A percentile compares a stretch with the other conserved stretches of the same genome.
Conservation (phyloP, 2,329 filamentous ascomycete genomes). For the Curvularia spicifera region DNA sequence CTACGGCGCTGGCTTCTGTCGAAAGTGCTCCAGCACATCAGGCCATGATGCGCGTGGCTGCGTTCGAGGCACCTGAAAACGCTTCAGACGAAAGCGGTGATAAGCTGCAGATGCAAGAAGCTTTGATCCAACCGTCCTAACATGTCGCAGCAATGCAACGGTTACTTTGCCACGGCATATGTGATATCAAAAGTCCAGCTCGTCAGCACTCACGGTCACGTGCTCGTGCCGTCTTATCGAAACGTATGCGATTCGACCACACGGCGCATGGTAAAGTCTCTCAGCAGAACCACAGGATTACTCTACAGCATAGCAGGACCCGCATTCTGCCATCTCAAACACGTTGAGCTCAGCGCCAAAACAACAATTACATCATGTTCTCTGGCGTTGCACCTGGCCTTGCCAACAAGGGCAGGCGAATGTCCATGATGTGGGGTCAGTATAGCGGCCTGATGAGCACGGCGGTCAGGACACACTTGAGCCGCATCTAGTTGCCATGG, state of each 20-base stretch:
- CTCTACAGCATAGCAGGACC: background rate
- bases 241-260: background rate
- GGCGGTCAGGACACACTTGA: constrained; percentile 10
- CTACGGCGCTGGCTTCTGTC: background rate
- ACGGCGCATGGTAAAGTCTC: background rate
- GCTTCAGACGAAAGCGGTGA: background rate
- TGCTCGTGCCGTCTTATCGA: background rate
- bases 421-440: background rate
- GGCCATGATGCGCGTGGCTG: background rate
- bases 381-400: background rate
- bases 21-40: background rate
- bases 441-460: background rate
- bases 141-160: background rate
- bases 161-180: background rate
- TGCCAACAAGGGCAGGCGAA: background rate
- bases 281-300: background rate
- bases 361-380: background rate
- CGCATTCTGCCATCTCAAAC: background rate
- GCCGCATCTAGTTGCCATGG: constrained; percentile 5
- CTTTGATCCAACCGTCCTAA: background rate
- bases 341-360: background rate
- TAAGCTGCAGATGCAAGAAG: background rate
- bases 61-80: background rate
- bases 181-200: too few species aligned
- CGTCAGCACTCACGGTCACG: background rate